Evolutionary conservation across 176 grass and related monocot species (phyloP).

Genomic region (Carex kokanica): DNA sequence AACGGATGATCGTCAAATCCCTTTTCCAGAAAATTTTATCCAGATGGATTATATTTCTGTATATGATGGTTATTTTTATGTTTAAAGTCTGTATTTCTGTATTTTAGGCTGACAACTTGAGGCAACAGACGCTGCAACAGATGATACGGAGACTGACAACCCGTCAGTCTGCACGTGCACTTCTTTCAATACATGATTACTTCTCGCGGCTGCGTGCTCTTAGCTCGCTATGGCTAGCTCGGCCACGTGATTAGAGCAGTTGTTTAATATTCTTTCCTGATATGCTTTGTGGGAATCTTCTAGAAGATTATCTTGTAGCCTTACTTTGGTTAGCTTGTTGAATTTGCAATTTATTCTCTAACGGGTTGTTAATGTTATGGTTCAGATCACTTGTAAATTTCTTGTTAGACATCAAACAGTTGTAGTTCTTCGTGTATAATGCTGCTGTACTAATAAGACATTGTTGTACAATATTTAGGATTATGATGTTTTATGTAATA

Average conservation of each 20-base stretch:
- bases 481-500: slow-evolving; percentile 15
- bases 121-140: slow-evolving; percentile 81
- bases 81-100: slow-evolving; percentile 31
- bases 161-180: slow-evolving; percentile 64
- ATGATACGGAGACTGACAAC: slow-evolving; percentile 76
- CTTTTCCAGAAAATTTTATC: too few relatives aligned
- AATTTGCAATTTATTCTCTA: not conserved
- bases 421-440: slow-evolving; percentile 16
- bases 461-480: slow-evolving; percentile 21
- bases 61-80: not conserved
- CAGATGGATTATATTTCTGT: not conserved
- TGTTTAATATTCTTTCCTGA: slow-evolving; percentile 7
- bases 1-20: not conserved
- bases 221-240: slow-evolving; percentile 87
- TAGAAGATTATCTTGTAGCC: slow-evolving; percentile 21
- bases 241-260: slow-evolving; percentile 52
- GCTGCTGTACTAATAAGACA: slow-evolving; percentile 4
- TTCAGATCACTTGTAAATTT: slow-evolving; percentile 20
- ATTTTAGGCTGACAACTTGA: slow-evolving; percentile 73
- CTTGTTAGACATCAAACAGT: not conserved
- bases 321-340: slow-evolving; percentile 15
- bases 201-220: slow-evolving; percentile 73
- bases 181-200: slow-evolving; percentile 80
- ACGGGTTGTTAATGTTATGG: not conserved
- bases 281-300: slow-evolving; percentile 3